A percentile compares a stretch with the other conserved stretches of the same genome.
These are phyloP conservation scores for Coemansia sp. DNA, from an alignment of 371 early-diverging fungal species.

Conservation along the genomic window DNA sequence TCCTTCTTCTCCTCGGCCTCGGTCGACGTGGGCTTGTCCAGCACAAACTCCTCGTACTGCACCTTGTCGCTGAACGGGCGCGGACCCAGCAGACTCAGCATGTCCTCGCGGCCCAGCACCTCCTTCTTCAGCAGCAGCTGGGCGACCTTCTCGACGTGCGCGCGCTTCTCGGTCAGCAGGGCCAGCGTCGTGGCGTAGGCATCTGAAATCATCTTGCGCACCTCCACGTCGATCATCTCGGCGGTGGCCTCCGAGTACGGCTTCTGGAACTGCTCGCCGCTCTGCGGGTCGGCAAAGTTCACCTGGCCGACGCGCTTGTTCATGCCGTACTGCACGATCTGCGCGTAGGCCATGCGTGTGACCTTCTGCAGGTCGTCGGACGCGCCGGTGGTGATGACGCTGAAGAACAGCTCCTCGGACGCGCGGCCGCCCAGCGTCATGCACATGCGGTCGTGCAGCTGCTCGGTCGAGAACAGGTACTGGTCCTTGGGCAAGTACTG, in stretches of 20 bases:
- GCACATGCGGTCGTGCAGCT: constrained; percentile 95
- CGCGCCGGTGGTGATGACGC: constrained; percentile 86
- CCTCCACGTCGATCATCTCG: constrained; percentile 92
- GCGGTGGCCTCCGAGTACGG: constrained; percentile 96
- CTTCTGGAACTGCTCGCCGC: constrained; percentile 81
- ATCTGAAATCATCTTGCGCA: constrained; percentile 72
- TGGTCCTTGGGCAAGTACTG: constrained; percentile 98
- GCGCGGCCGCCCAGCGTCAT: constrained; percentile 98
- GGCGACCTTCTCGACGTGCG: constrained; percentile 92
- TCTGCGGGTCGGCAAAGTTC: constrained; percentile 66
- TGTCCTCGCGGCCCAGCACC: constrained; percentile 92
- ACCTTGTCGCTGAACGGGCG: constrained; percentile 82
- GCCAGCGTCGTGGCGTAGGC: constrained; percentile 81
- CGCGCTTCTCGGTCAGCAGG: constrained; percentile 78
- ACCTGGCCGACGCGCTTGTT: constrained; percentile 84
- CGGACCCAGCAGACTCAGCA: constrained; percentile 86
- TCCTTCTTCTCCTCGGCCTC: too few species aligned
- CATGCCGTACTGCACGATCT: constrained; percentile 95
- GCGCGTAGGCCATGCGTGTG: constrained; percentile 95
- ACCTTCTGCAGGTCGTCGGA: constrained; percentile 96
- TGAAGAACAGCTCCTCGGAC: constrained; percentile 93
- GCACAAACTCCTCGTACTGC: constrained; percentile 64
- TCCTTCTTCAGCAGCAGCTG: constrained; percentile 91
- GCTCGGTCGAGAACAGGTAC: constrained; percentile 88
- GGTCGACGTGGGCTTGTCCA: constrained; percentile 39